These are phyloP conservation scores for Neospermospora avenae DNA, from an alignment of 2,329 filamentous ascomycete species.

Conservation along the genomic window DNA sequence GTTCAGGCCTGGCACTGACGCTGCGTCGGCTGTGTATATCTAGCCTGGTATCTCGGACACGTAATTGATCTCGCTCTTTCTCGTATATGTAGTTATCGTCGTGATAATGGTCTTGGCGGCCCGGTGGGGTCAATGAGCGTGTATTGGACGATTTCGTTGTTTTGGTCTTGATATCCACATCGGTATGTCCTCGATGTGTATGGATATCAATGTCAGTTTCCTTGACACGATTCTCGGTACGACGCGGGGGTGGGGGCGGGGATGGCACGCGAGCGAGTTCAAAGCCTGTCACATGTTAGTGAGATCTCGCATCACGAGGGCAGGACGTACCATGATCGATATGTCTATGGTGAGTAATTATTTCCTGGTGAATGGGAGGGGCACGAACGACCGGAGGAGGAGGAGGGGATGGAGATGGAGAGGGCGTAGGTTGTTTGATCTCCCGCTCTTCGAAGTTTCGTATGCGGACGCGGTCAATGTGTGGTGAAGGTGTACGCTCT, in stretches of 20 bases:
- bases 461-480: slow-evolving; percentile 31
- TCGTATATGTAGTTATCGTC: slow-evolving; percentile 69
- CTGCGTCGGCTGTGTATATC: slow-evolving; percentile 29
- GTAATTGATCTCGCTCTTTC: slow-evolving; percentile 34
- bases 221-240: slow-evolving; percentile 23
- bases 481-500: slow-evolving; percentile 30
- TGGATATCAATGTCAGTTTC: slow-evolving; percentile 63
- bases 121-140: slow-evolving; percentile 21
- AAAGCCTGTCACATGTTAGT: slow-evolving; percentile 29
- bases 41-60: slow-evolving; percentile 37
- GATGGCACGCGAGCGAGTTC: slow-evolving; percentile 27
- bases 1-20: slow-evolving; percentile 28
- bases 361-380: slow-evolving; percentile 80
- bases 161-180: slow-evolving; percentile 49
- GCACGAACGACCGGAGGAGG: slow-evolving; percentile 58
- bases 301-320: slow-evolving; percentile 2
- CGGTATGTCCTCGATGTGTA: slow-evolving; percentile 50
- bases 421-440: slow-evolving; percentile 21
- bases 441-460: slow-evolving; percentile 26
- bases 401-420: slow-evolving; percentile 31
- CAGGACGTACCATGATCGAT: slow-evolving; percentile 73
- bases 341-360: slow-evolving; percentile 77
- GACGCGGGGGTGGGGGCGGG: slow-evolving; percentile 33
- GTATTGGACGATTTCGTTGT: slow-evolving; percentile 12
- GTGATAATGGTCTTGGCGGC: slow-evolving; percentile 42